These are phyloP conservation scores for Annulohypoxylon bovei DNA, from an alignment of 495 filamentous ascomycete species.

Conservation along the genomic window DNA sequence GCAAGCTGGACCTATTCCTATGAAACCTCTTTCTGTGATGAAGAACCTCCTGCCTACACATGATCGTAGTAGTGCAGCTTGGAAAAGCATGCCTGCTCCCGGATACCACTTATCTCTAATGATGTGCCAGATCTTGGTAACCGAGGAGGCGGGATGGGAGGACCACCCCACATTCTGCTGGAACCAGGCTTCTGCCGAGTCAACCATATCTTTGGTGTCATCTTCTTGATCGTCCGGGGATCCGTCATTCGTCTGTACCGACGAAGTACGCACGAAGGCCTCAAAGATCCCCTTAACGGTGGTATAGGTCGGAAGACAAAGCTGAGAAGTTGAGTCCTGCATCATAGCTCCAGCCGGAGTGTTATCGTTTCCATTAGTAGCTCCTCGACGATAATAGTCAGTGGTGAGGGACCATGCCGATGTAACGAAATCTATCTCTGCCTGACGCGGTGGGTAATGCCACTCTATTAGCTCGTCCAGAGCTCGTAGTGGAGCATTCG, in stretches of 20 bases:
- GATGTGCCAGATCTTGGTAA: not conserved
- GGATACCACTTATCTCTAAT: constrained; percentile 12
- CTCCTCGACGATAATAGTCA: not conserved
- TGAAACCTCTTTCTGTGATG: not conserved
- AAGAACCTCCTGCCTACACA: constrained; percentile 7
- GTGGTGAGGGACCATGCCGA: not conserved
- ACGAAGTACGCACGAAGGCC: constrained; percentile 3
- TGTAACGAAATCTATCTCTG: not conserved
- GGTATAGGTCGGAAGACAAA: not conserved
- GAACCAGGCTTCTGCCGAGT: constrained; percentile 7
- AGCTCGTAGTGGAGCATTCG: not conserved
- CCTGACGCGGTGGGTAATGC: constrained; percentile 6
- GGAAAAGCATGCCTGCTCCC: not conserved
- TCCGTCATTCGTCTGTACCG: not conserved
- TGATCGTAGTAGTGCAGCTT: not conserved
- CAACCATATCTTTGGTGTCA: not conserved
- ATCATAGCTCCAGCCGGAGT: not conserved
- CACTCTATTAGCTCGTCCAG: not conserved
- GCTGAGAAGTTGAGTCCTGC: not conserved
- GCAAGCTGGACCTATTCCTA: not conserved
- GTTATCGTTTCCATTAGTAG: not conserved
- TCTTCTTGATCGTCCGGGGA: not conserved
- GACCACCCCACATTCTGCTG: constrained; percentile 13
- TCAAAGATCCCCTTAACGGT: not conserved
- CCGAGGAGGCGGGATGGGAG: not conserved